Evolutionary conservation across 2,329 filamentous ascomycete species (phyloP).

Genomic region (Arthrobotrys conoides): DNA sequence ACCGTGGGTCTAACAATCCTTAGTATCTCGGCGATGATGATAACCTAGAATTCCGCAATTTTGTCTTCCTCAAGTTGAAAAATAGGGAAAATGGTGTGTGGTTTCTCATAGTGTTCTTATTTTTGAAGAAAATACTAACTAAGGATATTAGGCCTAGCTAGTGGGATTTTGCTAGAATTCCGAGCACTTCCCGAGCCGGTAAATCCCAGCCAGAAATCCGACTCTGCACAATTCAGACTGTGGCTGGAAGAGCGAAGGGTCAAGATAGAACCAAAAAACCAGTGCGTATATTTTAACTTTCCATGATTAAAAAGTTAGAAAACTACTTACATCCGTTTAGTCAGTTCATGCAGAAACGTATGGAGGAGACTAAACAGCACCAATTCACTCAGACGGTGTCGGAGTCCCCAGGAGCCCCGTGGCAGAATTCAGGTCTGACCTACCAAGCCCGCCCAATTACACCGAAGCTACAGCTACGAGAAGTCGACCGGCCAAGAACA

Average conservation of each 20-base stretch:
- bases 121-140: not conserved
- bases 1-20: not conserved
- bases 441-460: not conserved
- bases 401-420: not conserved
- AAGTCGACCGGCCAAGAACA: conserved; percentile 16
- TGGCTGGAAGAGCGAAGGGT: conserved; percentile 13
- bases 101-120: not conserved
- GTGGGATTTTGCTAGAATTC: conserved; percentile 4
- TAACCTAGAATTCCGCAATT: not conserved
- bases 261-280: not conserved
- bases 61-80: conserved; percentile 27
- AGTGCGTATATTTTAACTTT: conserved; percentile 2
- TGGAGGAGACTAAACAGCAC: conserved; percentile 13
- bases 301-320: not conserved
- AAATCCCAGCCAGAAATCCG: not conserved
- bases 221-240: conserved; percentile 13
- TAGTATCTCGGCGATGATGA: conserved; percentile 28
- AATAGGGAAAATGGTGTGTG: conserved; percentile 33
- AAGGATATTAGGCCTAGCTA: not conserved
- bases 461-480: not conserved
- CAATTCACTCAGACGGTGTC: not conserved
- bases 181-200: conserved; percentile 8
- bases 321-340: conserved; percentile 14
- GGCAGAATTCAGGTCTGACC: not conserved
- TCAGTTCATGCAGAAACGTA: not conserved